phyloP scores from a whole-genome alignment of 2,329 filamentous ascomycete genomes.

The Cladophialophora exuberans region DNA sequence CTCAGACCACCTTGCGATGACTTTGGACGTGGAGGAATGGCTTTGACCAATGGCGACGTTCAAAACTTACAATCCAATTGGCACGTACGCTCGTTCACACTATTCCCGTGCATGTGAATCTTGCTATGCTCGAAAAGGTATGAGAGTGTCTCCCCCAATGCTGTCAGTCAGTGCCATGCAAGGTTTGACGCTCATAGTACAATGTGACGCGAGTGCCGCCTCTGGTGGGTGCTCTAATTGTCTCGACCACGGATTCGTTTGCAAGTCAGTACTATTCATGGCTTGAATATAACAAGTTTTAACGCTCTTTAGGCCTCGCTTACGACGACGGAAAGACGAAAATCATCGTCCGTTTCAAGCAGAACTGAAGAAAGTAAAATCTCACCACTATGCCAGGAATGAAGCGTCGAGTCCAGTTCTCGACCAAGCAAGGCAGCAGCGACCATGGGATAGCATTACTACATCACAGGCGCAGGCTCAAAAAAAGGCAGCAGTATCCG shows the following conservation, averaged over 20 bases:
- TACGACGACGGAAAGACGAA: conserved; percentile 2
- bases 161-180: not conserved
- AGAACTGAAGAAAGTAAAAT: conserved; percentile 7
- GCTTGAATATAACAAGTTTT: conserved; percentile 1
- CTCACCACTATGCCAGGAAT: not conserved
- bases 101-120: conserved; percentile 14
- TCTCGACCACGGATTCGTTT: conserved; percentile 9
- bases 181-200: conserved; percentile 2
- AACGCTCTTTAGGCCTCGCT: conserved; percentile 2
- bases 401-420: not conserved
- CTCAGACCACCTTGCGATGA: not conserved
- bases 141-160: not conserved
- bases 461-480: not conserved
- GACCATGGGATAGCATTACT: not conserved
- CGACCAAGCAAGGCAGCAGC: not conserved
- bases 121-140: conserved; percentile 17
- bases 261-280: conserved; percentile 11
- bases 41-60: conserved; percentile 10
- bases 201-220: conserved; percentile 4
- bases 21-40: not conserved
- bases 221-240: conserved; percentile 15
- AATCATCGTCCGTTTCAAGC: not conserved
- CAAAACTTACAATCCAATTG: conserved; percentile 13
- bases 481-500: not conserved
- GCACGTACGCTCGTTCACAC: conserved; percentile 1